phyloP scores from a whole-genome alignment of 2,329 filamentous ascomycete genomes.

The Phialophora tarda region DNA sequence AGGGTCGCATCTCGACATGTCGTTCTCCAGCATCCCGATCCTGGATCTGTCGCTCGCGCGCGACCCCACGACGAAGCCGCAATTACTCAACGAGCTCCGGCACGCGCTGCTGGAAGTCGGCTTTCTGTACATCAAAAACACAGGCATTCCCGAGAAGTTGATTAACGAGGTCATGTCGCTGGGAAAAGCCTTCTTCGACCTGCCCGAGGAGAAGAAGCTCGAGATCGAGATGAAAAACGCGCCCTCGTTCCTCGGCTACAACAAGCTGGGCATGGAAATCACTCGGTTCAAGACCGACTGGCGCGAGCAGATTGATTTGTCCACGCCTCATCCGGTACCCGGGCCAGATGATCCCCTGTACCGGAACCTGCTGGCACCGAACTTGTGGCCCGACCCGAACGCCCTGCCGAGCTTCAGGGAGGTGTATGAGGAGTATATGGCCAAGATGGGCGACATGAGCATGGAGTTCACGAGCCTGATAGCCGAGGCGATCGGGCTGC shows the following conservation, averaged over 20 bases:
- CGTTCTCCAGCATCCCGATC: constrained; percentile 64
- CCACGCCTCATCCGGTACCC: constrained; percentile 74
- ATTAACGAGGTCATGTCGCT: constrained; percentile 69
- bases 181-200: constrained; percentile 75
- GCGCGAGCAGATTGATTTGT: constrained; percentile 85
- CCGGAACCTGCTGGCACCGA: constrained; percentile 75
- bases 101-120: constrained; percentile 83
- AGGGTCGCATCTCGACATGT: constrained; percentile 15
- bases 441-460: constrained; percentile 73
- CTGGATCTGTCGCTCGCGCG: constrained; percentile 73
- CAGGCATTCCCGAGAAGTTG: constrained; percentile 70
- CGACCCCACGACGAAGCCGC: constrained; percentile 69
- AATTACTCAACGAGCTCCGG: constrained; percentile 73
- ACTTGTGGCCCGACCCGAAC: constrained; percentile 74
- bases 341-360: constrained; percentile 68
- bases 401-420: constrained; percentile 67
- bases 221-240: constrained; percentile 75
- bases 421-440: constrained; percentile 76
- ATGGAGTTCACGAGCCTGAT: constrained; percentile 78
- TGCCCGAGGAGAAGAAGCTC: constrained; percentile 77
- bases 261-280: constrained; percentile 61
- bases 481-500: constrained; percentile 79
- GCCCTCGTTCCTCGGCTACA: constrained; percentile 65
- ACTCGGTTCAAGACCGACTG: constrained; percentile 79
- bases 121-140: constrained; percentile 83